phyloP scores from a whole-genome alignment of 306 rosid species.

The Begonia peltatifolia region DNA sequence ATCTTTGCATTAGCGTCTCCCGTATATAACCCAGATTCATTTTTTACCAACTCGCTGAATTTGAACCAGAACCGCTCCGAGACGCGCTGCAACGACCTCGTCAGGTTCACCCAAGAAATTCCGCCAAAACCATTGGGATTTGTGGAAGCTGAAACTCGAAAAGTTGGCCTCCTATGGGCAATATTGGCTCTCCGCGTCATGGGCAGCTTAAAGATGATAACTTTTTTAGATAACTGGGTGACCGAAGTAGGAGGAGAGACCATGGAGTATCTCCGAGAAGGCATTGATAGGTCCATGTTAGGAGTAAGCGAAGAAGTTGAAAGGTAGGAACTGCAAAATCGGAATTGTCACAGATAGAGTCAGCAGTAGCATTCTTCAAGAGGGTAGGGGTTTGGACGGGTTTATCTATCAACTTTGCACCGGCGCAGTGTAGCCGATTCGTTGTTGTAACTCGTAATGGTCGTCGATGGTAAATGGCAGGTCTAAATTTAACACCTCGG shows the following conservation, averaged over 20 bases:
- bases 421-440: too few relatives aligned
- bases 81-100: slow-evolving; percentile 40
- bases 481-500: too few relatives aligned
- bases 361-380: too few relatives aligned
- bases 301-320: too few relatives aligned
- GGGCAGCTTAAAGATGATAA: slow-evolving; percentile 24
- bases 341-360: not conserved
- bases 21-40: slow-evolving; percentile 68
- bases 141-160: slow-evolving; percentile 45
- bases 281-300: too few relatives aligned
- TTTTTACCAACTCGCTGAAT: slow-evolving; percentile 47
- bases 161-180: slow-evolving; percentile 23
- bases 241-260: slow-evolving; percentile 25
- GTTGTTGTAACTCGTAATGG: too few relatives aligned
- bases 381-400: too few relatives aligned
- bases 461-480: too few relatives aligned
- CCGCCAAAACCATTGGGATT: slow-evolving; percentile 35
- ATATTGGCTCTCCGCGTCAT: slow-evolving; percentile 10
- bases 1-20: slow-evolving; percentile 30
- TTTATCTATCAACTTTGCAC: too few relatives aligned
- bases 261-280: slow-evolving; percentile 18
- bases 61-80: slow-evolving; percentile 53
- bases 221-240: slow-evolving; percentile 16
- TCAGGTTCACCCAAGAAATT: slow-evolving; percentile 36
- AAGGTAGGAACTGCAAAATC: slow-evolving; percentile 1